phyloP scores from a whole-genome alignment of 2,329 filamentous ascomycete species.

The Penicillium sp. region DNA sequence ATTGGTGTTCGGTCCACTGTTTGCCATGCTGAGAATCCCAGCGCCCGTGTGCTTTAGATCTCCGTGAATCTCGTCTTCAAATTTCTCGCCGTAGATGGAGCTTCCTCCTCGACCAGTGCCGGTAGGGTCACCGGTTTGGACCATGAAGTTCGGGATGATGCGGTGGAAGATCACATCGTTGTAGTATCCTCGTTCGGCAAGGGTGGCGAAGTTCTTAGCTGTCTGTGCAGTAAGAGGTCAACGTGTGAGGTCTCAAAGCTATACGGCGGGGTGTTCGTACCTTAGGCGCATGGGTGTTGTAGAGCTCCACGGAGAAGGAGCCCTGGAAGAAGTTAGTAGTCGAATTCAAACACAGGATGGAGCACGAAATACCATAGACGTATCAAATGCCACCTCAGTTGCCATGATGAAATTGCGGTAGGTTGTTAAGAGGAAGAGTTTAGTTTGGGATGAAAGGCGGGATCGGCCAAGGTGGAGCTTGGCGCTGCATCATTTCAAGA shows the following conservation, averaged over 20 bases:
- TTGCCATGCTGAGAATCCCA: constrained; percentile 95
- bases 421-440: neutral
- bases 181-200: constrained; percentile 84
- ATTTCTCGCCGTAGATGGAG: constrained; percentile 90
- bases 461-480: constrained; percentile 12
- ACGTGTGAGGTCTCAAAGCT: neutral
- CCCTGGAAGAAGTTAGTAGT: constrained; percentile 58
- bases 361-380: constrained; percentile 69
- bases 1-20: constrained; percentile 89
- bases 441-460: constrained; percentile 7
- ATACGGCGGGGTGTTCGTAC: constrained; percentile 31
- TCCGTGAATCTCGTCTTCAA: constrained; percentile 84
- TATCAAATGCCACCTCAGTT: constrained; percentile 78
- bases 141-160: constrained; percentile 94
- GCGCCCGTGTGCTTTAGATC: constrained; percentile 87
- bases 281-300: constrained; percentile 81
- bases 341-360: neutral
- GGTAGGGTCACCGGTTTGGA: constrained; percentile 91
- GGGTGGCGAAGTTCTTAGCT: constrained; percentile 82
- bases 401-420: constrained; percentile 57
- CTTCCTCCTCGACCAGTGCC: constrained; percentile 87
- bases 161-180: constrained; percentile 85
- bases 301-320: constrained; percentile 83
- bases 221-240: constrained; percentile 53
- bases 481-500: constrained; percentile 15